Conservation (phyloP, 768 basidiomycete genomes). For the Amanita jacksonii region DNA sequence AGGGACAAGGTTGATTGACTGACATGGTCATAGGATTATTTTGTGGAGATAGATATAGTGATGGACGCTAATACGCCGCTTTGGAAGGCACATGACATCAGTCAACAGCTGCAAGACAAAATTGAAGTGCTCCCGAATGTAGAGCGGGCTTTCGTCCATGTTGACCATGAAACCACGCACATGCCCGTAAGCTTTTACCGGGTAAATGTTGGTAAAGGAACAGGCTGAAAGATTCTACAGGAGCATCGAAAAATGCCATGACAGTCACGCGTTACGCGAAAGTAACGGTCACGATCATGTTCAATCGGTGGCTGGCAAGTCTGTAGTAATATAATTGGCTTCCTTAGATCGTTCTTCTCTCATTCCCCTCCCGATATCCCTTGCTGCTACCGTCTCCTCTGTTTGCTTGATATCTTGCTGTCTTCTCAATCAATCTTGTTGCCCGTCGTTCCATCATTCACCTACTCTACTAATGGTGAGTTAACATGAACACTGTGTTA, state of each 20-base stretch:
- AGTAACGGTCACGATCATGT: slow-evolving; percentile 4
- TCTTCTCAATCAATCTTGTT: neutral
- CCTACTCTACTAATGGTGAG: no score
- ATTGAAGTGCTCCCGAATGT: slow-evolving; percentile 86
- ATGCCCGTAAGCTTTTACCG: slow-evolving; percentile 31
- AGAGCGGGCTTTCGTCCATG: slow-evolving; percentile 89
- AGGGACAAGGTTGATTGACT: slow-evolving; percentile 1
- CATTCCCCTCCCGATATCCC: neutral
- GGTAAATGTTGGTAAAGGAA: no score
- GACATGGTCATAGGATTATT: slow-evolving; percentile 51
- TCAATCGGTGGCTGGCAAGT: slow-evolving; percentile 6
- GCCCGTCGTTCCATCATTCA: neutral
- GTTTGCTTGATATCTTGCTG: neutral
- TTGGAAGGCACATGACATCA: slow-evolving; percentile 81
- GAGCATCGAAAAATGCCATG: slow-evolving; percentile 36
- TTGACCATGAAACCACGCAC: slow-evolving; percentile 91
- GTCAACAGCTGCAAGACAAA: slow-evolving; percentile 79
- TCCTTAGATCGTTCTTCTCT: slow-evolving; percentile 7
- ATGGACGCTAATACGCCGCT: slow-evolving; percentile 84
- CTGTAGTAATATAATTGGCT: slow-evolving; percentile 6
- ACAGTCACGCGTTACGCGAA: neutral
- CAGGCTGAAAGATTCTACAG: slow-evolving; percentile 16
- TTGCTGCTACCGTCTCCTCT: no score
- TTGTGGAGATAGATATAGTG: slow-evolving; percentile 93
- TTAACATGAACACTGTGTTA: no score